A percentile compares a stretch with the other conserved stretches of the same genome.
Evolutionary conservation across 1,284 basidiomycete genomes (phyloP).

Genomic region (Boletus chippewaensis): DNA sequence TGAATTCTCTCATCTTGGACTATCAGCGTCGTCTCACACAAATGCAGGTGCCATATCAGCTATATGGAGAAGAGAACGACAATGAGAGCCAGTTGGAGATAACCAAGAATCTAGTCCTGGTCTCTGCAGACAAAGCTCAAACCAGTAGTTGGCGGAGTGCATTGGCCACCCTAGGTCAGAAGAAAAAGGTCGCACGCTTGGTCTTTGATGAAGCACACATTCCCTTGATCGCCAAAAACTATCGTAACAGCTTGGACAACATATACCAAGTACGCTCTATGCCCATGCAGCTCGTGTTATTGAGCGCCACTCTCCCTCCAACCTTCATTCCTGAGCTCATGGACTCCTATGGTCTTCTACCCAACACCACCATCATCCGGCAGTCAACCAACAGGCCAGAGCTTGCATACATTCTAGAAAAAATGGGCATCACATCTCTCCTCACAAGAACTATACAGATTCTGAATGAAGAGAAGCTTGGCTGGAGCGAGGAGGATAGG

Average conservation of each 20-base stretch:
- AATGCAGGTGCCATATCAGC: background rate
- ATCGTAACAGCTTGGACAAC: background rate
- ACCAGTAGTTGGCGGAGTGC: background rate
- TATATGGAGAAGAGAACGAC: background rate
- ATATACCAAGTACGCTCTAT: background rate
- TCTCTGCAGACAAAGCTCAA: background rate
- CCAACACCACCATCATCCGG: no score
- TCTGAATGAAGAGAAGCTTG: no score
- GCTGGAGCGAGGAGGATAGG: no score
- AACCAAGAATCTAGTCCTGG: background rate
- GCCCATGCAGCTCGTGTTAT: background rate
- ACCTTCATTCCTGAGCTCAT: background rate
- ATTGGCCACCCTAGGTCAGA: background rate
- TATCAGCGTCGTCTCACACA: background rate
- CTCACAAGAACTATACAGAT: no score
- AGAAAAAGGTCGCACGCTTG: background rate
- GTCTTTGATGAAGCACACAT: background rate
- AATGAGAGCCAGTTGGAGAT: background rate
- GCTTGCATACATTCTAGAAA: no score
- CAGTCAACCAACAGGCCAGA: no score
- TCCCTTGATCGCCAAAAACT: background rate
- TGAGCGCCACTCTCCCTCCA: background rate
- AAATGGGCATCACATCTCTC: no score
- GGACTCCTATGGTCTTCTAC: no score
- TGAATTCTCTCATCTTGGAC: background rate